Conservation (phyloP, 2,329 filamentous ascomycete species). For the Paecilomyces fulvus region DNA sequence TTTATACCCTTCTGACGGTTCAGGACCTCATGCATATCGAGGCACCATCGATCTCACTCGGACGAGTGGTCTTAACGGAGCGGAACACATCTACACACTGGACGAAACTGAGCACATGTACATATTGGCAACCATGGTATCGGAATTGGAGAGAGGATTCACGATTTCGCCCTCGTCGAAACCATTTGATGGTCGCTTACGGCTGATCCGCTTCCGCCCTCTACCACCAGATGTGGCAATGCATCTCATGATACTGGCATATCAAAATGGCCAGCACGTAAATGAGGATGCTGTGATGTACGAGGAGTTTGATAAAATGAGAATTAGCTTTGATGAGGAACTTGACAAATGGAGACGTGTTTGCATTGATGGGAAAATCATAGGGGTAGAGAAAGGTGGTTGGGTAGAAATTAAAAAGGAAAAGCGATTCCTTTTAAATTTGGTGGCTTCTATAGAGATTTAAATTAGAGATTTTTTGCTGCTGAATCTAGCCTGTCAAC, state of each 20-base stretch:
- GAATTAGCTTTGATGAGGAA: constrained; percentile 57
- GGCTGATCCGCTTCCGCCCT: constrained; percentile 67
- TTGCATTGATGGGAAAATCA: constrained; percentile 86
- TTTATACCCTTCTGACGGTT: constrained; percentile 50
- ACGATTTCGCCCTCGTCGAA: constrained; percentile 66
- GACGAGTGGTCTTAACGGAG: constrained; percentile 10
- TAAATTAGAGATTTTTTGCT: too few species aligned
- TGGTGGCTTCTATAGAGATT: neutral
- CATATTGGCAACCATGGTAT: constrained; percentile 65
- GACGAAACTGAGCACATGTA: constrained; percentile 58
- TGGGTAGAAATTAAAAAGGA: constrained; percentile 54
- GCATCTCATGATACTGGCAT: constrained; percentile 63
- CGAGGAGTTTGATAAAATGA: constrained; percentile 58
- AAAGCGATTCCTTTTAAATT: constrained; percentile 12
- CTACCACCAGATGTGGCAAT: constrained; percentile 59
- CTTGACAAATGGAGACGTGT: constrained; percentile 64
- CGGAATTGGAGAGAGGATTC: constrained; percentile 73
- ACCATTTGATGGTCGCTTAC: constrained; percentile 62
- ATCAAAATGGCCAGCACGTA: constrained; percentile 50
- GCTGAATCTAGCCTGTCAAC: too few species aligned
- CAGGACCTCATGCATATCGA: constrained; percentile 47
- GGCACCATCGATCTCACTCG: constrained; percentile 43
- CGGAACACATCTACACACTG: constrained; percentile 21
- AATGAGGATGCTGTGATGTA: constrained; percentile 56
- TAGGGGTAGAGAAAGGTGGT: constrained; percentile 62